Evolutionary conservation across 805 yeast species (phyloP).

Genomic region (Geotrichum ghanense): DNA sequence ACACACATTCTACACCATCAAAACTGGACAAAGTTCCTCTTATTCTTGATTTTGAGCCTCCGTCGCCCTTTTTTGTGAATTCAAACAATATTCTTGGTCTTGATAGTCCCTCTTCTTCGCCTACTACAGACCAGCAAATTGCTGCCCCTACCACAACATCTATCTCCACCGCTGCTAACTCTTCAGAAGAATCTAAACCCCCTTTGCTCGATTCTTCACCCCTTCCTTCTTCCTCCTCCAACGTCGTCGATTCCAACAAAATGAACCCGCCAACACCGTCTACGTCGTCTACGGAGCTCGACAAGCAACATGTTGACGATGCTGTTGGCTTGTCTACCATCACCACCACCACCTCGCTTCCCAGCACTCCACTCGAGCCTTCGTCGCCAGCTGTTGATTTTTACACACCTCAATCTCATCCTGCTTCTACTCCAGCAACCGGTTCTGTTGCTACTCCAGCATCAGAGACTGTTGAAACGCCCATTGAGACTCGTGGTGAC

Average conservation of each 20-base stretch:
- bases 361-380: conserved; percentile 1
- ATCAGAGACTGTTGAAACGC: no score
- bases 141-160: neutral
- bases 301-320: neutral
- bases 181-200: neutral
- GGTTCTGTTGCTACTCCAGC: no score
- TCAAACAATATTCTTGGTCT: neutral
- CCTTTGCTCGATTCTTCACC: neutral
- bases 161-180: neutral
- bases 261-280: neutral
- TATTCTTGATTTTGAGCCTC: neutral
- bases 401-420: neutral
- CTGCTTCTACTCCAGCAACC: neutral
- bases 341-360: neutral
- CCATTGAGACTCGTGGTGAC: no score
- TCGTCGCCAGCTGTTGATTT: neutral
- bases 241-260: neutral
- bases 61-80: neutral
- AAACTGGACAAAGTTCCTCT: neutral
- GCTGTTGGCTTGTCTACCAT: neutral
- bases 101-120: neutral
- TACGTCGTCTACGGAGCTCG: neutral
- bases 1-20: no score
- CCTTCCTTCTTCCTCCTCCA: neutral
- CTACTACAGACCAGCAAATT: neutral